Conservation (phyloP, 2,329 filamentous ascomycete species). For the Pleurostoma richardsiae region DNA sequence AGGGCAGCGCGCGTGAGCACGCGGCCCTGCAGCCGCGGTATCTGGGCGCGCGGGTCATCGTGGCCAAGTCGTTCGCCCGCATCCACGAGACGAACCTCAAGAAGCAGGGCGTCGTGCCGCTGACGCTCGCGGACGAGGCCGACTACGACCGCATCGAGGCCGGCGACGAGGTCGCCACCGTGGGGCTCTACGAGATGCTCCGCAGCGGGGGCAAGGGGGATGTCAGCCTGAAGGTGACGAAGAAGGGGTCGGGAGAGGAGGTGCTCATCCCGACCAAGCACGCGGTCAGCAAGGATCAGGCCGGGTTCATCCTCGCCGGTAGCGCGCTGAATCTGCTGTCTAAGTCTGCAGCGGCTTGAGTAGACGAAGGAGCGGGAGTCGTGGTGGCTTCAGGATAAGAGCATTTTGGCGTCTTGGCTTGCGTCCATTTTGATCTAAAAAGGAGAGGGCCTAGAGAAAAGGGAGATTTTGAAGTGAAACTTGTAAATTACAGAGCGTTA, state of each 20-base stretch:
- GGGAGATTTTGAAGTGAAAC: too few relatives aligned
- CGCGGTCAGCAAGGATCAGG: slow-evolving; percentile 84
- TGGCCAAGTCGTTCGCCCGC: slow-evolving; percentile 77
- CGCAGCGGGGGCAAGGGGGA: slow-evolving; percentile 71
- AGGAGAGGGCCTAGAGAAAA: too few relatives aligned
- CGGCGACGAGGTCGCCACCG: slow-evolving; percentile 76
- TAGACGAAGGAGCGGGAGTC: not conserved
- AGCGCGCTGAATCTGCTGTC: slow-evolving; percentile 90
- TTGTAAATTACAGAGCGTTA: too few relatives aligned
- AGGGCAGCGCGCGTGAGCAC: slow-evolving; percentile 82
- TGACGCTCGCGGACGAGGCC: slow-evolving; percentile 82
- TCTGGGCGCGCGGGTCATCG: slow-evolving; percentile 76
- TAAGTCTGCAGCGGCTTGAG: slow-evolving; percentile 31
- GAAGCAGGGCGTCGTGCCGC: slow-evolving; percentile 93
- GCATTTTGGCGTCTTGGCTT: too few relatives aligned
- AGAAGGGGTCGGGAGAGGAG: slow-evolving; percentile 56
- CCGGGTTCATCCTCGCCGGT: slow-evolving; percentile 85
- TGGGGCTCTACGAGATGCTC: slow-evolving; percentile 80
- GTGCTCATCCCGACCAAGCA: slow-evolving; percentile 75
- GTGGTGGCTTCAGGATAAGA: too few relatives aligned
- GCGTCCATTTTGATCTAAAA: too few relatives aligned
- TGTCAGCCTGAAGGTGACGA: slow-evolving; percentile 63
- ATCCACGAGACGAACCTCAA: slow-evolving; percentile 93
- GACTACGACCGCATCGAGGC: slow-evolving; percentile 84
- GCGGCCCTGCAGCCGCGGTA: slow-evolving; percentile 82